Evolutionary conservation across 2,329 filamentous ascomycete species (phyloP), one percentile per base, ranked within the genome.

Genomic region (Talaromyces albobiverticillius): DNA sequence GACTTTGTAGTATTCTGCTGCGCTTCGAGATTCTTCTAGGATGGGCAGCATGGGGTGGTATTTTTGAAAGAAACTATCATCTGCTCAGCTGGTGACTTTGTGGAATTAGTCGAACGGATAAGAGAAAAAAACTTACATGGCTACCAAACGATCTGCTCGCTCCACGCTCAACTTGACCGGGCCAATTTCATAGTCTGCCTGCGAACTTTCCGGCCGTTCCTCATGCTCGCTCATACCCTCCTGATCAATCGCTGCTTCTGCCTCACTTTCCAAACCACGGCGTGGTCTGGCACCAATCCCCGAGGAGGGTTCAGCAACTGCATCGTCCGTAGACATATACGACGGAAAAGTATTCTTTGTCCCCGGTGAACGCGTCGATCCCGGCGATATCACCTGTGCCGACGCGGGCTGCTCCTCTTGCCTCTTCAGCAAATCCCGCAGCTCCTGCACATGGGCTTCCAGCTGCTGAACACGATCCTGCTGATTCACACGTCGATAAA

Each of bases 31-130:
- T 16, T 23, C 14, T 7, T 50, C 34, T 25, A 50, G 47, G 25
- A 50, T 41, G 8, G 47, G 47, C 22, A 50, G 26, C n/a, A 50
- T 40, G 11, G 34, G 47, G 41, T 50, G 47, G 29, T 50, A 50
- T 9, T 41, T 40, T 25, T 50, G 18, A 18, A 50, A 50, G 36
- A 40, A 50, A 40, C 47, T 50, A 25, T 29, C n/a, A 43, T 26
- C 10, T 43, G 38, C n/a, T 43, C 18, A 43, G 41, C 20, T 22
- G 9, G 4, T 5, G 7, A 9, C 18, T n/a, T 34, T 34, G 13
- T 3, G 13, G 9, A 29, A 29, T 10, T 14, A 34, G 5, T 4
- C 31, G 10, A 22, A 48, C 22, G 26, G n/a, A 6, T 20, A 14
- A 11, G 5, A 36, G 13, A 23, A 34, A 48, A 26, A 29, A 25